These are phyloP conservation scores for Blastobotrys raffinosifermentans DNA, from an alignment of 1,139 yeast species.

Conservation along the genomic window DNA sequence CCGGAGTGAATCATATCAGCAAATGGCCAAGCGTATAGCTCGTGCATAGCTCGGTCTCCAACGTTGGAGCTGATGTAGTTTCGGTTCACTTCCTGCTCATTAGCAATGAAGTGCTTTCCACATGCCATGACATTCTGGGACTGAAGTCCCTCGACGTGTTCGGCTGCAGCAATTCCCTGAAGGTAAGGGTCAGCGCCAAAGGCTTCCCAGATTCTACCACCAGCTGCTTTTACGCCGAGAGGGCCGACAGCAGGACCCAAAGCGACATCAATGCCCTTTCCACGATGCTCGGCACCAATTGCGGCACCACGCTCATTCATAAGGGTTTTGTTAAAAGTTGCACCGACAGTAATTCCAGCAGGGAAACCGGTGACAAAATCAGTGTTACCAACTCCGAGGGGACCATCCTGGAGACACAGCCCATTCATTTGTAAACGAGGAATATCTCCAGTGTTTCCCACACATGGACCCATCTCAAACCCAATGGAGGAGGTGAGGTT, in stretches of 20 bases:
- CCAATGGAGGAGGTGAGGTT: slow-evolving; percentile 63
- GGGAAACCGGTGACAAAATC: slow-evolving; percentile 56
- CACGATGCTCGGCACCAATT: slow-evolving; percentile 49
- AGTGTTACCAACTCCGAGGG: slow-evolving; percentile 55
- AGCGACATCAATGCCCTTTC: slow-evolving; percentile 55
- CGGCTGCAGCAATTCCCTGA: slow-evolving; percentile 52
- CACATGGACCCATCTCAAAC: slow-evolving; percentile 59
- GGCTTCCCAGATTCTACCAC: slow-evolving; percentile 64
- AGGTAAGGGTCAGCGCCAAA: slow-evolving; percentile 61
- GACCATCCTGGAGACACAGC: slow-evolving; percentile 62
- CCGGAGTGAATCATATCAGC: slow-evolving; percentile 59
- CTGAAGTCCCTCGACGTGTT: slow-evolving; percentile 52
- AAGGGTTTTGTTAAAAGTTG: slow-evolving; percentile 52
- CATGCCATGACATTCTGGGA: slow-evolving; percentile 53
- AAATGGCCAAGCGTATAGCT: slow-evolving; percentile 60
- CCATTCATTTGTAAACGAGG: slow-evolving; percentile 52
- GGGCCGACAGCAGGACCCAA: slow-evolving; percentile 63
- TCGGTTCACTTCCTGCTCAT: slow-evolving; percentile 63
- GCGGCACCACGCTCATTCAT: slow-evolving; percentile 51
- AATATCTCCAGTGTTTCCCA: slow-evolving; percentile 58
- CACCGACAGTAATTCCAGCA: slow-evolving; percentile 53
- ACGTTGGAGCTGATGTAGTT: slow-evolving; percentile 40
- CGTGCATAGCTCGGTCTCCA: slow-evolving; percentile 60
- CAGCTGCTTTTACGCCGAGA: slow-evolving; percentile 56
- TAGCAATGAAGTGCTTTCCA: slow-evolving; percentile 51